A percentile compares a stretch with the other conserved stretches of the same genome.
Evolutionary conservation across 371 early-diverging fungal genomes (phyloP).

Genomic region (Syncephalastrum monosporum): DNA sequence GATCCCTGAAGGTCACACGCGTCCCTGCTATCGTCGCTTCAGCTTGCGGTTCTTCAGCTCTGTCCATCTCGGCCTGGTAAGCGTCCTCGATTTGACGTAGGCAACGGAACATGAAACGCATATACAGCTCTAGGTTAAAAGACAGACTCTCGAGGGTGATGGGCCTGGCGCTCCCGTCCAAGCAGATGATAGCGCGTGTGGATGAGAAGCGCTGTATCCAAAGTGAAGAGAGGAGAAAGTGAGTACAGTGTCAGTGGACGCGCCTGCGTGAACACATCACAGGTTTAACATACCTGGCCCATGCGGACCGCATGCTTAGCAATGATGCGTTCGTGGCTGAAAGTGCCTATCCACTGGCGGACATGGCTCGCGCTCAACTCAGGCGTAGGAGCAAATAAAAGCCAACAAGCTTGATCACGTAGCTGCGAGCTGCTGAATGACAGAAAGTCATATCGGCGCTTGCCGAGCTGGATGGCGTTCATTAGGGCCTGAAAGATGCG

Average conservation of each 20-base stretch:
- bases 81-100: too few species aligned
- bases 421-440: slow-evolving; percentile 73
- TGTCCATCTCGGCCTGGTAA: too few species aligned
- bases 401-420: slow-evolving; percentile 72
- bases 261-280: too few species aligned
- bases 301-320: slow-evolving; percentile 75
- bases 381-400: slow-evolving; percentile 55
- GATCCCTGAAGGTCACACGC: too few species aligned
- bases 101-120: too few species aligned
- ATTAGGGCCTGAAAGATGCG: slow-evolving; percentile 49
- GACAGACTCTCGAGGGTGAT: too few species aligned
- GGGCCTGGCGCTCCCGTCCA: slow-evolving; percentile 13
- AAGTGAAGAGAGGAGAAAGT: not conserved
- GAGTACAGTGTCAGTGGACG: not conserved
- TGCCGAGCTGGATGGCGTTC: slow-evolving; percentile 59
- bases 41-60: too few species aligned
- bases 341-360: slow-evolving; percentile 73
- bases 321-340: slow-evolving; percentile 63
- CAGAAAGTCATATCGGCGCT: slow-evolving; percentile 64
- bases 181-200: slow-evolving; percentile 48
- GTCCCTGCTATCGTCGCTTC: too few species aligned
- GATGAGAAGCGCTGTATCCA: slow-evolving; percentile 60
- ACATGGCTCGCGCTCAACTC: slow-evolving; percentile 57
- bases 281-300: slow-evolving; percentile 52
- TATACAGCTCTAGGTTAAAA: too few species aligned